Evolutionary conservation across 805 yeast genomes (phyloP), one percentile per base, ranked within the genome.

Genomic region (Saccharomycopsis olivae): DNA sequence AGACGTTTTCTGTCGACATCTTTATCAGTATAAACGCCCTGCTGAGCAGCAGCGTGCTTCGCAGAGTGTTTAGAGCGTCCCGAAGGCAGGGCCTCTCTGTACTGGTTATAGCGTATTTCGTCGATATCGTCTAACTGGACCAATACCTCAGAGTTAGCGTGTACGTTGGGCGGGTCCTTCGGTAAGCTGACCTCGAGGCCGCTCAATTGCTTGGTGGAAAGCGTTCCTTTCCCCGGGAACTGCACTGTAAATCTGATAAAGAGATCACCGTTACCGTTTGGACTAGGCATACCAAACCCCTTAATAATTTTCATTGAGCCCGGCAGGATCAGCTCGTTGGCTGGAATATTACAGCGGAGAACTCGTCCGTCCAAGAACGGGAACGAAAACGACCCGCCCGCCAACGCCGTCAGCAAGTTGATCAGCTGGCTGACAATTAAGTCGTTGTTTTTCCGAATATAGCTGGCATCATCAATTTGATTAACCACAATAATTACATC

Each of bases 271-370:
- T 31, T 8, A 28, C 6, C 14, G 9, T 30, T n/a, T 44, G 17
- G n/a, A 6, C n/a, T 31, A 11, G 88, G 87, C 85, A 78, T 78
- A 5, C 88, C 88, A 35, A 60, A 54, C 1, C 70, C 71, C 40
- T 61, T 60, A 3, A 73, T 59, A 15, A 67, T 53, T 47, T 73
- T 75, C 11, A 73, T 59, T 4, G 64, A 55, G 14, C 68, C 70
- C 3, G 74, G 69, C 20, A 62, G 58, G 15, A 73, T 61, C 4
- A 78, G 58, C 29, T 80, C 85, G 13, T 78, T 73, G 1, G 74
- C 59, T 4, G 52, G 45, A 49, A 57, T 68, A 59, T 57, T 63
- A 16, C 36, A 34, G n/a, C 21, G 13, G 21, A 62, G 51, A 44
- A 35, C 56, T 40, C 44, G 57, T 32, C 55, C 61, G 51, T 53